phyloP scores from a whole-genome alignment of 2,329 filamentous ascomycete species.

The Eutypella sp. region DNA sequence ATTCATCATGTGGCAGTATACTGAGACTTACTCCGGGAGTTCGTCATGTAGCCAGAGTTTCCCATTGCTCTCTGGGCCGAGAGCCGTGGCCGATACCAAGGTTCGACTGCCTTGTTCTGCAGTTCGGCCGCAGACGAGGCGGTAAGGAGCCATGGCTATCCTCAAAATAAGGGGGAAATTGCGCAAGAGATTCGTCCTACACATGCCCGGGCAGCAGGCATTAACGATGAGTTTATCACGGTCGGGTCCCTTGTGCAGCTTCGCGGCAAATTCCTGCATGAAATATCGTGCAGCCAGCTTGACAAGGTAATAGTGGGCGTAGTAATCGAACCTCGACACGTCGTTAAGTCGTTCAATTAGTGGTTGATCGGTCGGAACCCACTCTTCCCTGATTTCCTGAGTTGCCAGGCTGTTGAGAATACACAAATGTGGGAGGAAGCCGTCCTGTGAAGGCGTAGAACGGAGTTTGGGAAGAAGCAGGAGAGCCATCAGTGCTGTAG shows the following conservation, averaged over 20 bases:
- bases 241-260: neutral
- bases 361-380: conserved; percentile 8
- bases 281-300: conserved; percentile 29
- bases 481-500: conserved; percentile 48
- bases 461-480: conserved; percentile 44
- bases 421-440: conserved; percentile 33
- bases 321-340: conserved; percentile 10
- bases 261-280: conserved; percentile 23
- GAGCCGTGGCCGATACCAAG: conserved; percentile 5
- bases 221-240: conserved; percentile 5
- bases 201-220: conserved; percentile 8
- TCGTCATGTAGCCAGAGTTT: conserved; percentile 5
- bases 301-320: conserved; percentile 23
- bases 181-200: conserved; percentile 5
- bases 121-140: conserved; percentile 5
- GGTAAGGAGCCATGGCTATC: conserved; percentile 2
- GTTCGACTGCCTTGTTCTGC: conserved; percentile 6
- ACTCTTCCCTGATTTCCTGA: conserved; percentile 12
- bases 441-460: conserved; percentile 16
- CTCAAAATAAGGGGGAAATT: conserved; percentile 1
- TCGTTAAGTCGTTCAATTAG: no score
- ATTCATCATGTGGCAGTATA: no score
- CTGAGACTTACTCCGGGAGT: conserved; percentile 18
- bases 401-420: conserved; percentile 29
- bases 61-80: conserved; percentile 7